Evolutionary conservation across 768 basidiomycete species (phyloP).

Genomic region (Psilocybe sp.): DNA sequence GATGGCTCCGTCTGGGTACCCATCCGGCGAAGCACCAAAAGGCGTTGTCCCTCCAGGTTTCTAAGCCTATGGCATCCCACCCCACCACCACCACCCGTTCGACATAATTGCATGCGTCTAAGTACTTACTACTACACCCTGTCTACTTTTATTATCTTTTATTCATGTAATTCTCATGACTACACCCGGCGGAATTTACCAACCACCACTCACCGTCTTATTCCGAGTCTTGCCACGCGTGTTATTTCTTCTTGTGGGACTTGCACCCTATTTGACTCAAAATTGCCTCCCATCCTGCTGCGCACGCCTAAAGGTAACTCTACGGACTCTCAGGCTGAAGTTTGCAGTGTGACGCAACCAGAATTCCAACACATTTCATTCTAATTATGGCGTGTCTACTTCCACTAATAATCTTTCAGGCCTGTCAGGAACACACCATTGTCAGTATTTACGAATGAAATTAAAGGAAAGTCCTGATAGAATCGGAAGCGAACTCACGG

Average conservation of each 20-base stretch:
- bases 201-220: slow-evolving; percentile 15
- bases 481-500: slow-evolving; percentile 26
- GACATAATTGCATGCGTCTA: no score
- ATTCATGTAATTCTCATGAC: slow-evolving; percentile 23
- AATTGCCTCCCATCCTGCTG: slow-evolving; percentile 11
- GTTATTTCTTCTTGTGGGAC: slow-evolving; percentile 15
- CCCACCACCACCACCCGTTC: slow-evolving; percentile 4
- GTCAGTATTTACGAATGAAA: slow-evolving; percentile 1
- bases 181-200: slow-evolving; percentile 10
- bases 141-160: slow-evolving; percentile 13
- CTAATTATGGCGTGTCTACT: slow-evolving; percentile 19
- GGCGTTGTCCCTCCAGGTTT: slow-evolving; percentile 85
- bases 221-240: slow-evolving; percentile 16
- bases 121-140: no score
- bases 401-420: slow-evolving; percentile 24
- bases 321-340: slow-evolving; percentile 8
- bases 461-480: slow-evolving; percentile 6
- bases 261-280: slow-evolving; percentile 6
- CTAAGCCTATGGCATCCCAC: slow-evolving; percentile 32
- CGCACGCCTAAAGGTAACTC: slow-evolving; percentile 9
- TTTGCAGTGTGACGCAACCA: slow-evolving; percentile 1
- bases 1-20: slow-evolving; percentile 66
- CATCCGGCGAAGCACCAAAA: slow-evolving; percentile 43
- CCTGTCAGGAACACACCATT: slow-evolving; percentile 11
- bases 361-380: slow-evolving; percentile 10